Evolutionary conservation across 768 basidiomycete genomes (phyloP).

Genomic region (Collybia mongolica): DNA sequence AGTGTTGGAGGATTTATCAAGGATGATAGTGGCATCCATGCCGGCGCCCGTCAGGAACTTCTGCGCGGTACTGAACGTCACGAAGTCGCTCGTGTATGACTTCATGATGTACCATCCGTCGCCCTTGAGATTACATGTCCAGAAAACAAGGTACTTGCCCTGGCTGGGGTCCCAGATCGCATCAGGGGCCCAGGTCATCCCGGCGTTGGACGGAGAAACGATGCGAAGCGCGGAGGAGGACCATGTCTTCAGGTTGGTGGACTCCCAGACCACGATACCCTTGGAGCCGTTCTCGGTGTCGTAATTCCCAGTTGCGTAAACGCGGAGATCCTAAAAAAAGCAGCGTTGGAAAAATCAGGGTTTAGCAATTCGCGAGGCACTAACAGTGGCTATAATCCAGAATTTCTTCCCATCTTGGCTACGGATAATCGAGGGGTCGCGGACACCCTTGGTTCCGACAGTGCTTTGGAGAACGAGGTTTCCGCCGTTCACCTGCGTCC

Average conservation of each 20-base stretch:
- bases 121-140: background rate
- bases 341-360: background rate
- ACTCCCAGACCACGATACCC: background rate
- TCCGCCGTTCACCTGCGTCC: slow-evolving; percentile 1
- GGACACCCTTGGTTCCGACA: background rate
- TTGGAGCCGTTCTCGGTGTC: background rate
- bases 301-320: background rate
- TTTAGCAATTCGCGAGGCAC: background rate
- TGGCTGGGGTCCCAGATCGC: background rate
- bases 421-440: background rate
- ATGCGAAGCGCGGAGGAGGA: background rate
- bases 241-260: background rate
- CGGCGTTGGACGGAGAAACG: background rate
- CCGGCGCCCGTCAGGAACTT: background rate
- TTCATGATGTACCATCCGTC: slow-evolving; percentile 1
- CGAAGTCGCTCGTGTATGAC: background rate
- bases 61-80: background rate
- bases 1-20: background rate
- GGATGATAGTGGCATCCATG: background rate
- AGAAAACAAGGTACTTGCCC: slow-evolving; percentile 1
- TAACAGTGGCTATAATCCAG: background rate
- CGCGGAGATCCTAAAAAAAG: background rate
- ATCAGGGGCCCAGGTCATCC: background rate
- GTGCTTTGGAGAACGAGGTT: background rate
- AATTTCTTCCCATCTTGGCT: background rate